Evolutionary conservation across 331 rosid species (phyloP).

Genomic region (Telfairia occidentalis): DNA sequence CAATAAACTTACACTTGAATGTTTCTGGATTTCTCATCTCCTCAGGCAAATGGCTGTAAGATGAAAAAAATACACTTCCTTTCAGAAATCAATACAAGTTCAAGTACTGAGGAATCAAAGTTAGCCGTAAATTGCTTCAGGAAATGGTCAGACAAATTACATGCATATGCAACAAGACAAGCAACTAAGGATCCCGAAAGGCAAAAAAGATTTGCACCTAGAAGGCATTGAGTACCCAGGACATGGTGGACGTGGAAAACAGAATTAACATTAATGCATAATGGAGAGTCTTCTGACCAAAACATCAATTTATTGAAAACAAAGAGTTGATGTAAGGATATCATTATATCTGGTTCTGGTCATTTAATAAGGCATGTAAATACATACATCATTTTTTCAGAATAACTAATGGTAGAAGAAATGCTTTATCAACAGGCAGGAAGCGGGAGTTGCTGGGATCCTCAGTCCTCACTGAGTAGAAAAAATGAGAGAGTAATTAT

Average conservation of each 20-base stretch:
- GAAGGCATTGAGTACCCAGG: not conserved
- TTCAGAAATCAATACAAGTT: not conserved
- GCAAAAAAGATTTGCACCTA: not conserved
- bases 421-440: not conserved
- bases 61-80: not conserved
- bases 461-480: not conserved
- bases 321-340: not conserved
- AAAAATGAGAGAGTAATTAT: not conserved
- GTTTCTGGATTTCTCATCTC: conserved; percentile 93
- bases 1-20: conserved; percentile 66
- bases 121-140: not conserved
- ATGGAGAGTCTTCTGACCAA: not conserved
- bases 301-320: not conserved
- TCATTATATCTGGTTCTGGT: not conserved
- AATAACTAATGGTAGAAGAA: not conserved
- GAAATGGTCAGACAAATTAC: not conserved
- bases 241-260: not conserved
- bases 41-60: conserved; percentile 86
- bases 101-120: not conserved
- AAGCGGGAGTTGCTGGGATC: not conserved
- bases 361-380: not conserved
- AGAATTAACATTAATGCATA: not conserved
- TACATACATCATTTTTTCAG: not conserved
- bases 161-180: not conserved
- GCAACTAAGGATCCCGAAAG: not conserved